phyloP scores from a whole-genome alignment of 2,329 filamentous ascomycete genomes.

The Bertia moriformis region DNA sequence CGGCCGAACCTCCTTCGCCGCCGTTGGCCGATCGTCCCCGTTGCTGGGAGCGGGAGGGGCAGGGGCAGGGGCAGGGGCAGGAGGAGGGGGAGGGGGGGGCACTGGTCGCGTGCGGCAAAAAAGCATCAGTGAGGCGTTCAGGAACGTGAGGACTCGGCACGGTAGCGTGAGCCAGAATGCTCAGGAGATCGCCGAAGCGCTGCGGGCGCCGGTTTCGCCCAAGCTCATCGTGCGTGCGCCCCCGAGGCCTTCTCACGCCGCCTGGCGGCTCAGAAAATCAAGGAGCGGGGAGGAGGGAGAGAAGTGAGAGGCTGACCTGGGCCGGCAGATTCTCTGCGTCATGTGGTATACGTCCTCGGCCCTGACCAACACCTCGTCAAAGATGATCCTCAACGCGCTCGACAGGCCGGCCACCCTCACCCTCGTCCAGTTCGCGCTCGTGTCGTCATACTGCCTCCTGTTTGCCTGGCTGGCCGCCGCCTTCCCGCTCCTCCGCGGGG shows the following conservation, averaged over 20 bases:
- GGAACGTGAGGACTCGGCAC: constrained; percentile 64
- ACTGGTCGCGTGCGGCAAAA: constrained; percentile 64
- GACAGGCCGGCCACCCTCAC: constrained; percentile 84
- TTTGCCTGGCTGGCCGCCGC: constrained; percentile 61
- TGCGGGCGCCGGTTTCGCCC: constrained; percentile 79
- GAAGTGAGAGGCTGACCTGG: constrained; percentile 11
- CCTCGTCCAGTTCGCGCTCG: constrained; percentile 82
- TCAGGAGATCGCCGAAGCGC: constrained; percentile 79
- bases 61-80: no score
- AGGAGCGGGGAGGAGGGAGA: no score
- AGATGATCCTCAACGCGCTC: constrained; percentile 85
- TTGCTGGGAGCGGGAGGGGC: constrained; percentile 12
- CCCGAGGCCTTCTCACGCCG: no score
- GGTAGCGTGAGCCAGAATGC: constrained; percentile 85
- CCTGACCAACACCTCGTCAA: constrained; percentile 92
- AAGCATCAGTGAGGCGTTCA: constrained; percentile 78
- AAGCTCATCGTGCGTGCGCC: constrained; percentile 60
- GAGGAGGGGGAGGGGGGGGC: no score
- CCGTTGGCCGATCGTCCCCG: no score
- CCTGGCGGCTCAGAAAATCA: no score
- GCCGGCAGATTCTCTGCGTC: constrained; percentile 60
- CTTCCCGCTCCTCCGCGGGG: constrained; percentile 56
- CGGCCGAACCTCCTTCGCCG: constrained; percentile 6
- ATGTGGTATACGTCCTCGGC: constrained; percentile 94
- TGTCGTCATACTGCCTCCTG: constrained; percentile 73